These are phyloP conservation scores for Nakaseomyces sp. DNA, from an alignment of 1,139 yeast species.

Conservation along the genomic window DNA sequence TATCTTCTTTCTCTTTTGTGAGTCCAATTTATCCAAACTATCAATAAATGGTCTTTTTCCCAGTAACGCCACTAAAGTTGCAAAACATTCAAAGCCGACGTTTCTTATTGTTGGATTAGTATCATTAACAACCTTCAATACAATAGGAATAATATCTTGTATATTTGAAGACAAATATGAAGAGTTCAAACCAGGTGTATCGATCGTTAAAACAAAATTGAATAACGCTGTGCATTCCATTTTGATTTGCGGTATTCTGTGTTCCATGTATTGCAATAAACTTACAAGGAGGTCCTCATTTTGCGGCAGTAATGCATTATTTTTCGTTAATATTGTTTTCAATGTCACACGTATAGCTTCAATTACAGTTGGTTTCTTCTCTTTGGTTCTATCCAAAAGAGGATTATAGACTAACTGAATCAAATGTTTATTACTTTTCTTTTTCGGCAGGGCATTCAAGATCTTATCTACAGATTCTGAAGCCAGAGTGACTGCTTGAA, in stretches of 20 bases:
- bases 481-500: conserved; percentile 77
- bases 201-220: conserved; percentile 50
- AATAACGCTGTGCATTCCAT: conserved; percentile 60
- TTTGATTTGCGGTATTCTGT: conserved; percentile 79
- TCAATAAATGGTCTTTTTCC: conserved; percentile 48
- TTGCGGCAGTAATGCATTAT: conserved; percentile 30
- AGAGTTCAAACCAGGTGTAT: conserved; percentile 38
- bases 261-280: conserved; percentile 49
- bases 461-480: conserved; percentile 58
- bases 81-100: conserved; percentile 70
- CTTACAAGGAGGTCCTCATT: conserved; percentile 53
- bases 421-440: conserved; percentile 44
- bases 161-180: conserved; percentile 18
- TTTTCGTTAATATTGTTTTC: conserved; percentile 46
- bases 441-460: conserved; percentile 55
- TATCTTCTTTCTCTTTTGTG: conserved; percentile 61
- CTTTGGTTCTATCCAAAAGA: conserved; percentile 75
- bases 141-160: conserved; percentile 35
- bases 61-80: conserved; percentile 66
- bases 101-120: conserved; percentile 81
- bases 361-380: conserved; percentile 71
- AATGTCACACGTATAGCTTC: conserved; percentile 60
- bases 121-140: conserved; percentile 55
- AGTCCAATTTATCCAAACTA: conserved; percentile 63
- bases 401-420: conserved; percentile 48